These are phyloP conservation scores for Beauveria sp. DNA, from an alignment of 2,329 filamentous ascomycete genomes.

Conservation along the genomic window DNA sequence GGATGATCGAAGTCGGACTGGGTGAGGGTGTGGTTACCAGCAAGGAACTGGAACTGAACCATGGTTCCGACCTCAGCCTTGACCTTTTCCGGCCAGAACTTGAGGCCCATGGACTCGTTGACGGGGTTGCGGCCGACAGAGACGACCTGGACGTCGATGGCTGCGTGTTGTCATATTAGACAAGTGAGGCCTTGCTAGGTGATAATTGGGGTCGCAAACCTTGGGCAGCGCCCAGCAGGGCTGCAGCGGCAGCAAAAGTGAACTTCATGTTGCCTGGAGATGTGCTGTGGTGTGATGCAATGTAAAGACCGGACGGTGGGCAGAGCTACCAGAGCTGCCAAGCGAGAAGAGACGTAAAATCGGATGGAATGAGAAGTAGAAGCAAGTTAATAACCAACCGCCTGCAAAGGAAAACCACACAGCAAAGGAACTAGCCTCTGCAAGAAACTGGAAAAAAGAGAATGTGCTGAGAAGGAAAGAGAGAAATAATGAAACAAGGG, in stretches of 20 bases:
- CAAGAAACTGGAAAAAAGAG: conserved; percentile 20
- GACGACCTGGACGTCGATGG: conserved; percentile 51
- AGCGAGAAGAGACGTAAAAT: conserved; percentile 13
- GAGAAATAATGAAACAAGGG: conserved; percentile 18
- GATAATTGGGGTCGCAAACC: conserved; percentile 24
- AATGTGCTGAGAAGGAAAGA: conserved; percentile 21
- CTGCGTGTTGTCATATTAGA: conserved; percentile 15
- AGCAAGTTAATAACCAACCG: conserved; percentile 18
- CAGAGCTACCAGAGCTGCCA: conserved; percentile 15
- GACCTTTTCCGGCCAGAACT: conserved; percentile 60
- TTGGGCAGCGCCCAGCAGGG: conserved; percentile 40
- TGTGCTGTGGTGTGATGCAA: conserved; percentile 9
- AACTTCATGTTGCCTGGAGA: conserved; percentile 42
- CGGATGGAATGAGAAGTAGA: conserved; percentile 11
- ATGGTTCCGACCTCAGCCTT: conserved; percentile 54
- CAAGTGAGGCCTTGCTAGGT: neutral
- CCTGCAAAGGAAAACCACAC: conserved; percentile 12
- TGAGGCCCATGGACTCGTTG: conserved; percentile 43
- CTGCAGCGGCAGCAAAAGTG: conserved; percentile 37
- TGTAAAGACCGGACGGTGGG: conserved; percentile 23
- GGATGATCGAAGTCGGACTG: conserved; percentile 68
- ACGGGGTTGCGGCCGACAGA: conserved; percentile 48
- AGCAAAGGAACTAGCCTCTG: conserved; percentile 24
- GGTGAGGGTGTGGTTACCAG: conserved; percentile 69
- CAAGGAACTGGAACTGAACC: conserved; percentile 60